Base-by-base conservation (phyloP, 768 basidiomycete species). In the Tubosaeta sp. region DNA sequence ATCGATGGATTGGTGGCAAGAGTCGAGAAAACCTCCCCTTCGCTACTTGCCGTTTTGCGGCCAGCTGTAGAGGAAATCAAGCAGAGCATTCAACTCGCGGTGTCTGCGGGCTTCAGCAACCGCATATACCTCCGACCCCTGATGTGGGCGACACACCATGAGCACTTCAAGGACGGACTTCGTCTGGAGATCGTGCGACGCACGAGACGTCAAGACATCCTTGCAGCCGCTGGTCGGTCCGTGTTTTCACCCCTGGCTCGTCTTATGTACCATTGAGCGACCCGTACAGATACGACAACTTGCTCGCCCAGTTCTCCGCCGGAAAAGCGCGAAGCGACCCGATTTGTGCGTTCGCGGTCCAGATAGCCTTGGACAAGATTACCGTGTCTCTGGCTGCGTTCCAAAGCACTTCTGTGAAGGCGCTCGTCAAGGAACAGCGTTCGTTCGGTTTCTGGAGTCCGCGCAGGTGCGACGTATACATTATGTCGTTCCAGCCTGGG, bases 391-490 rank as follows among this genome's bases (percentile, higher is more conserved):
- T 92, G 2, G 88, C 86, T 0, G 73, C 81, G 2, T 87, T 81
- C 63, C 89, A 92, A 62, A 78, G 79, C 9, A 65, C 71, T 1
- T 83, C 85, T 1, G 78, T 89, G 34, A 84, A 83, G 64, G 77
- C 78, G 3, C 74, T 90, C 6, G 73, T 90, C 48, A 91, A 86
- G 65, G 88, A 91, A 61, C 81, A 84, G 54, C 81, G 83, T 11
- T 91, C 91, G 0, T 93, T 91, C 55, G 91, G 91, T 0, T 88
- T 83, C 62, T 93, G 88, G 89, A 88, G 88, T 66, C 91, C 91
- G n/a, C 78, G 90, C 14, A 76, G 89, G 35, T 92, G 91, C 58
- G 91, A 93, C 57, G 91, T 93, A 11, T 93, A 92, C 56, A 76
- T 93, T 12, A 81, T 91, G 26, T 88, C 88, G 0, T 88, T 85